Conservation (phyloP, 2,329 filamentous ascomycete species). For the Fusarium papillatum region DNA sequence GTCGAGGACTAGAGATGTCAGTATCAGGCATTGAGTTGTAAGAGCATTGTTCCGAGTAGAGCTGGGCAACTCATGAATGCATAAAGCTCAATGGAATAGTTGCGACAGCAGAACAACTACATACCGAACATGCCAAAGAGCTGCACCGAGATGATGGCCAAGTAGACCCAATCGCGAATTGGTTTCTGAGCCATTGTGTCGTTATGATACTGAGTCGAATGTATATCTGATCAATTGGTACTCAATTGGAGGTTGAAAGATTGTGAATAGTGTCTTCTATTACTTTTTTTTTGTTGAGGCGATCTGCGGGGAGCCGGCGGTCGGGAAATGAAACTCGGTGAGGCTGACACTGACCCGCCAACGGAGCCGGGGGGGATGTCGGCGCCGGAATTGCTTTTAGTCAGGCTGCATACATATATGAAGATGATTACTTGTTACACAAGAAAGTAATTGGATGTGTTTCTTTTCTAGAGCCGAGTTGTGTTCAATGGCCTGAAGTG, state of each 20-base stretch:
- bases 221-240: background rate
- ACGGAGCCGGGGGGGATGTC: slow-evolving; percentile 9
- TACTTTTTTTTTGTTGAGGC: background rate
- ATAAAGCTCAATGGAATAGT: background rate
- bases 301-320: background rate
- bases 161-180: slow-evolving; percentile 52
- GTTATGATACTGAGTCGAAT: background rate
- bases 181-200: slow-evolving; percentile 42
- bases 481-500: background rate
- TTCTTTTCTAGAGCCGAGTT: background rate
- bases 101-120: background rate
- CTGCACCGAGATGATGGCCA: slow-evolving; percentile 50
- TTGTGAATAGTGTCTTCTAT: background rate
- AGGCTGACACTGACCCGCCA: slow-evolving; percentile 20
- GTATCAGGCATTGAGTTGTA: background rate
- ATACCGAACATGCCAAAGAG: slow-evolving; percentile 54
- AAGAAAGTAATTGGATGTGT: background rate
- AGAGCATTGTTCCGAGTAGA: background rate
- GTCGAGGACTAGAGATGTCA: slow-evolving; percentile 61
- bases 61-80: background rate
- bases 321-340: slow-evolving; percentile 29
- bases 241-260: background rate
- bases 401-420: background rate
- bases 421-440: background rate
- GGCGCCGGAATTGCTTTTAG: background rate